Conservation (phyloP, 1,139 yeast genomes). For the Hansenula sp. region DNA sequence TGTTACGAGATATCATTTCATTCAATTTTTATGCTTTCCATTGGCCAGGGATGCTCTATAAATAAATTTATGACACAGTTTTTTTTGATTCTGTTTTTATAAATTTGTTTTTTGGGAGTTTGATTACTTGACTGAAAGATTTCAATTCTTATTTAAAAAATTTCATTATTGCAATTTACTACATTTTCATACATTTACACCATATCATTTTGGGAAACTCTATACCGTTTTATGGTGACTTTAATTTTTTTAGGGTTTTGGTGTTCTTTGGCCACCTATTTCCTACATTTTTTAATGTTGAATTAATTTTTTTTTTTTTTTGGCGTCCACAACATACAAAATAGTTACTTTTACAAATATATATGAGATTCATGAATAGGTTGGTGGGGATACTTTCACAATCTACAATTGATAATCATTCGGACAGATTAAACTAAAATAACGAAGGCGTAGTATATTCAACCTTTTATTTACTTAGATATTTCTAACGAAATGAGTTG, state of each 20-base stretch:
- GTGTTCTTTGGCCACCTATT: neutral
- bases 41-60: neutral
- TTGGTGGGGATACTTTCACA: too few species aligned
- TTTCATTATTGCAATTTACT: too few species aligned
- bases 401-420: too few species aligned
- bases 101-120: neutral
- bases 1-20: too few species aligned
- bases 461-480: constrained; percentile 16
- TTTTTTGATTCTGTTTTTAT: neutral
- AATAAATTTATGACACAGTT: too few species aligned
- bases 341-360: constrained; percentile 77
- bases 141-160: too few species aligned
- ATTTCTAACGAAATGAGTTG: constrained; percentile 71
- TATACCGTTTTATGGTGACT: neutral
- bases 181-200: too few species aligned
- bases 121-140: neutral
- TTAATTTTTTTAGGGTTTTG: neutral
- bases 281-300: neutral
- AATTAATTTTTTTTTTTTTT: neutral
- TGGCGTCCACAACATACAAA: too few species aligned
- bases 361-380: constrained; percentile 71
- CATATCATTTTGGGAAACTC: too few species aligned
- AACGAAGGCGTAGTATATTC: too few species aligned
- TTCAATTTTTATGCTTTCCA: too few species aligned
- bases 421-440: too few species aligned